Conservation (phyloP, 1,284 basidiomycete genomes). For the Naganishia sp. region DNA sequence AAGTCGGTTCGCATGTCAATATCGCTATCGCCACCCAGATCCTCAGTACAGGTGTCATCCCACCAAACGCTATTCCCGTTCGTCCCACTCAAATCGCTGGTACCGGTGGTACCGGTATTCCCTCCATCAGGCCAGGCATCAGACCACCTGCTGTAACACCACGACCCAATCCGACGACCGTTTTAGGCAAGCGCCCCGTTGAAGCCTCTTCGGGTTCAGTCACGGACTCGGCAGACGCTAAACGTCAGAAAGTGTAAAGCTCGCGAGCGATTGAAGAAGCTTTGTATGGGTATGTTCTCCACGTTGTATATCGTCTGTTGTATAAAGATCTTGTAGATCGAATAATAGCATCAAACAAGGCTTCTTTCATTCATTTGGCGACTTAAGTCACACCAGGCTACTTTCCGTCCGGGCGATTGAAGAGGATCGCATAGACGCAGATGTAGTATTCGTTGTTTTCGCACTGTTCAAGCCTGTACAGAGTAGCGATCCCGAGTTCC, state of each 20-base stretch:
- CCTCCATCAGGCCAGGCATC: not conserved
- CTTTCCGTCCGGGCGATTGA: too few species aligned
- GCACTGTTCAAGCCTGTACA: too few species aligned
- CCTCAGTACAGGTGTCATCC: slow-evolving; percentile 36
- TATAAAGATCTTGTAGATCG: slow-evolving; percentile 8
- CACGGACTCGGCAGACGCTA: slow-evolving; percentile 14
- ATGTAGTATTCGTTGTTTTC: not conserved
- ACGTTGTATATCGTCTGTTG: slow-evolving; percentile 24
- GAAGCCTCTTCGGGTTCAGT: slow-evolving; percentile 1
- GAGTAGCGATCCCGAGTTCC: too few species aligned
- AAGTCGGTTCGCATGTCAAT: slow-evolving; percentile 35
- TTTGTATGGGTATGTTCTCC: slow-evolving; percentile 6
- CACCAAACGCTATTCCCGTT: slow-evolving; percentile 32
- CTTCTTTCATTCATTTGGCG: too few species aligned
- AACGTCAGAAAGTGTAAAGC: slow-evolving; percentile 23
- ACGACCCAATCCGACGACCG: slow-evolving; percentile 3
- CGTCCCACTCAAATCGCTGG: not conserved
- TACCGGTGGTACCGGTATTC: not conserved
- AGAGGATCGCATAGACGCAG: too few species aligned
- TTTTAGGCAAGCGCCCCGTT: slow-evolving; percentile 17
- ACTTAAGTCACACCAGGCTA: too few species aligned
- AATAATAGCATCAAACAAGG: slow-evolving; percentile 12
- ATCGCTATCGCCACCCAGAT: slow-evolving; percentile 36
- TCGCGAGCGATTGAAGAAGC: not conserved
- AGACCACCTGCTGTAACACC: not conserved